Evolutionary conservation across 2,329 filamentous ascomycete species (phyloP).

Genomic region (Talaromyces marneffei): DNA sequence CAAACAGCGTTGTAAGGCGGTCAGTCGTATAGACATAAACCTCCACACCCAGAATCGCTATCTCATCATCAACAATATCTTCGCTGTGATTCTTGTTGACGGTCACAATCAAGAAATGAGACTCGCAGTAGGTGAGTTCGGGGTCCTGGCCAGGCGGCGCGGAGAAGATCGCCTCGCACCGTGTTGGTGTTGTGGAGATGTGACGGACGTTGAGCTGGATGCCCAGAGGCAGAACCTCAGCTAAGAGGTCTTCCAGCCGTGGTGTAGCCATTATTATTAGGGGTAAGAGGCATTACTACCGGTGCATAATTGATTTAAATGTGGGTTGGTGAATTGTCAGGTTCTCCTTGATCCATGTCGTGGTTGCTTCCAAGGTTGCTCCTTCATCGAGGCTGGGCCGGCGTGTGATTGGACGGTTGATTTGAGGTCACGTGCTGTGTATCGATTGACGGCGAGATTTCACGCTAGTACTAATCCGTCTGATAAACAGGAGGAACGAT

Average conservation of each 20-base stretch:
- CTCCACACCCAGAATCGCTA: conserved; percentile 79
- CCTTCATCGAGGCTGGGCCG: neutral
- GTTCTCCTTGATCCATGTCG: neutral
- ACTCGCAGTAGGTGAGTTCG: conserved; percentile 79
- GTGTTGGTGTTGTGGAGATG: conserved; percentile 75
- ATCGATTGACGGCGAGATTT: no score
- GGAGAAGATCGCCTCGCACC: conserved; percentile 70
- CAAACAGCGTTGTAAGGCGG: conserved; percentile 78
- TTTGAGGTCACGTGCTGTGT: neutral
- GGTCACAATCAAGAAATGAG: conserved; percentile 65
- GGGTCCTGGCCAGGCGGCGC: conserved; percentile 65
- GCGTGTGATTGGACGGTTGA: neutral
- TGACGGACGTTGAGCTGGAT: conserved; percentile 69
- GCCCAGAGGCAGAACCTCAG: conserved; percentile 48
- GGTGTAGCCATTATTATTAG: conserved; percentile 24
- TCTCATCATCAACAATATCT: conserved; percentile 34
- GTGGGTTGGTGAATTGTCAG: neutral
- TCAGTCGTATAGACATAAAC: conserved; percentile 79
- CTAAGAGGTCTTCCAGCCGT: conserved; percentile 43
- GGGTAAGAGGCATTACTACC: neutral
- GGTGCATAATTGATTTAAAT: neutral
- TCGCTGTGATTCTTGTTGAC: conserved; percentile 29
- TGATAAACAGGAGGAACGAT: no score
- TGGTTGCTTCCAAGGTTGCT: neutral
- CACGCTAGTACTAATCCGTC: no score